Evolutionary conservation across 257 asterid species (phyloP).

Genomic region (Lavandula angustifolia): DNA sequence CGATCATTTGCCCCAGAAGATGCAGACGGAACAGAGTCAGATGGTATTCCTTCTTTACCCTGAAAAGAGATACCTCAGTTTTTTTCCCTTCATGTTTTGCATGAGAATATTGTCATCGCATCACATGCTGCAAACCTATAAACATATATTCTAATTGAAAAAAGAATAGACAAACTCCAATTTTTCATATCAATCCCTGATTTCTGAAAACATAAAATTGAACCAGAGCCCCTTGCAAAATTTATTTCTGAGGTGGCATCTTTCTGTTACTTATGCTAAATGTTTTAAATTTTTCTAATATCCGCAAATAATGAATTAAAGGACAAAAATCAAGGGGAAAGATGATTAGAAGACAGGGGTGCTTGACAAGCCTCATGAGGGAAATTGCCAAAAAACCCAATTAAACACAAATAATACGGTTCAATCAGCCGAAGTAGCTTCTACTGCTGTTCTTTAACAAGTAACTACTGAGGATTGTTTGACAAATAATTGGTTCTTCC

Average conservation of each 20-base stretch:
- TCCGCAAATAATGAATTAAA: not conserved
- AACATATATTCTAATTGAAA: not conserved
- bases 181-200: not conserved
- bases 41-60: conserved; percentile 50
- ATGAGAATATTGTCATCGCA: not conserved
- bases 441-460: not conserved
- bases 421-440: not conserved
- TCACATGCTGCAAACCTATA: conserved; percentile 3
- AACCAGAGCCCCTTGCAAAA: not conserved
- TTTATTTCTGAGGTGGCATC: not conserved
- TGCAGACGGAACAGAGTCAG: conserved; percentile 39
- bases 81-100: not conserved
- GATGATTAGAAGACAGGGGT: not conserved
- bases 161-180: too few relatives aligned
- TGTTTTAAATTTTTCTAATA: too few relatives aligned
- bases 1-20: conserved; percentile 41
- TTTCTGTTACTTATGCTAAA: not conserved
- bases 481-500: not conserved
- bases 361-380: not conserved
- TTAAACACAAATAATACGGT: not conserved
- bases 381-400: not conserved
- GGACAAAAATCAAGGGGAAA: not conserved
- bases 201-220: not conserved
- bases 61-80: conserved; percentile 23
- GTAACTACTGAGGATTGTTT: not conserved